Base-by-base conservation (phyloP, 768 basidiomycete species). In the Suillus discolor region DNA sequence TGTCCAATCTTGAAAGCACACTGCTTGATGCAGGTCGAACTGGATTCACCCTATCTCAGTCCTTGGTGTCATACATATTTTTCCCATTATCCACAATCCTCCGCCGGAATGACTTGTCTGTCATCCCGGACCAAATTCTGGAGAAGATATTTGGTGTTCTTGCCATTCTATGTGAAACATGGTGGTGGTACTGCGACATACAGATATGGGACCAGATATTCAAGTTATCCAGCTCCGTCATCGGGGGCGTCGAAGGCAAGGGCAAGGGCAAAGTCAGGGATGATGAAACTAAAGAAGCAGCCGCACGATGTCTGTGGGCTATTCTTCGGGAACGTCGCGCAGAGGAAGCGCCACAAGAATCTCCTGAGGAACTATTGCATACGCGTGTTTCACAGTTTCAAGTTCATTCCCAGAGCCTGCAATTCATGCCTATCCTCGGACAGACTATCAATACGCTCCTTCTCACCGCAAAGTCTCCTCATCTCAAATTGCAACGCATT, bases 51-150 rank as follows among this genome's bases (percentile, higher is more conserved):
- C 82, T 94, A 42, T 81, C 84, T 1, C 73, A 85, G 0, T 84
- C 85, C 18, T 82, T 95, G 57, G 86, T 94, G 53, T 89, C 91
- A 54, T 99, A 98, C 75, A 81, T 88, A 36, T 93, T 96, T 78
- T 91, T 94, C 70, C 97, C 97, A 4, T 75, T 98, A 47, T 94
- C 94, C 2, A 86, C 89, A 36, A 87, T 97, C 60, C 83, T 98
- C 42, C 89, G 91, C 59, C 88, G 92, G 39, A 94, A 96, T 73
- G 71, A 84, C 18, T 84, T 89, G 3, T 72, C 83, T 7, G 80
- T 84, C 16, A 89, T 97, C 57, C 91, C 94, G 9, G 90, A 95
- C 71, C 89, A 89, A 70, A 78, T 95, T 38, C 79, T 97, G 57
- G 93, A 97, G 77, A 86, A 84, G 63, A 76, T 95, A 25, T 81